phyloP scores from a whole-genome alignment of 306 rosid genomes.

The Erythrophleum fordii region DNA sequence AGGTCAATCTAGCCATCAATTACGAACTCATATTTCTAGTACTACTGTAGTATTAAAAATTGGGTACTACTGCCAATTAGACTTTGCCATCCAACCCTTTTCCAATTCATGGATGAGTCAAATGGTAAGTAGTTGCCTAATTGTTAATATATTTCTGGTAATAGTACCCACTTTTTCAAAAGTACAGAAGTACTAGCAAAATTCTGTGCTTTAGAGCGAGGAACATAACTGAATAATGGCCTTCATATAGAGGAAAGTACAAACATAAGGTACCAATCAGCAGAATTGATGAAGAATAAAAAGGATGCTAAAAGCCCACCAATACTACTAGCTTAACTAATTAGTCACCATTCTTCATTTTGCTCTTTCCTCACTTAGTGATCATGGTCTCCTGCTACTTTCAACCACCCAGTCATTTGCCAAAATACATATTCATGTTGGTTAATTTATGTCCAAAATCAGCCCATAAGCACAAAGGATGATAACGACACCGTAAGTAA shows the following conservation, averaged over 20 bases:
- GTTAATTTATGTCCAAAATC: slow-evolving; percentile 1
- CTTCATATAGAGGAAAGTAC: slow-evolving; percentile 2
- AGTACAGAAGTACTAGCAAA: not conserved
- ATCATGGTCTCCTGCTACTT: slow-evolving; percentile 9
- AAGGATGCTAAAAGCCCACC: slow-evolving; percentile 1
- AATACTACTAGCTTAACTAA: slow-evolving; percentile 5
- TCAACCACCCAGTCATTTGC: not conserved
- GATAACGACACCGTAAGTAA: not conserved
- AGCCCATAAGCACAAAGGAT: not conserved
- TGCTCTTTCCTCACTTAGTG: slow-evolving; percentile 3
- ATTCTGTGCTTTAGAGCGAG: slow-evolving; percentile 14
- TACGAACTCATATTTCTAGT: not conserved
- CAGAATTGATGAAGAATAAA: slow-evolving; percentile 17
- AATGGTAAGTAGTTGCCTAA: not conserved
- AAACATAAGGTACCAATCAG: slow-evolving; percentile 20
- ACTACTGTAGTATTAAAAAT: not conserved
- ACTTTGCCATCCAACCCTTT: not conserved
- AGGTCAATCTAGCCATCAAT: not conserved
- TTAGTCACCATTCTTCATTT: not conserved
- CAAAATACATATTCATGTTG: not conserved
- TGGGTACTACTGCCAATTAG: not conserved
- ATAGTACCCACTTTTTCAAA: not conserved
- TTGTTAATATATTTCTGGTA: not conserved
- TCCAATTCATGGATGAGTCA: not conserved
- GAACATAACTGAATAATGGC: slow-evolving; percentile 22